Evolutionary conservation across 768 basidiomycete genomes (phyloP).

Genomic region (Glaciozyma martinii): DNA sequence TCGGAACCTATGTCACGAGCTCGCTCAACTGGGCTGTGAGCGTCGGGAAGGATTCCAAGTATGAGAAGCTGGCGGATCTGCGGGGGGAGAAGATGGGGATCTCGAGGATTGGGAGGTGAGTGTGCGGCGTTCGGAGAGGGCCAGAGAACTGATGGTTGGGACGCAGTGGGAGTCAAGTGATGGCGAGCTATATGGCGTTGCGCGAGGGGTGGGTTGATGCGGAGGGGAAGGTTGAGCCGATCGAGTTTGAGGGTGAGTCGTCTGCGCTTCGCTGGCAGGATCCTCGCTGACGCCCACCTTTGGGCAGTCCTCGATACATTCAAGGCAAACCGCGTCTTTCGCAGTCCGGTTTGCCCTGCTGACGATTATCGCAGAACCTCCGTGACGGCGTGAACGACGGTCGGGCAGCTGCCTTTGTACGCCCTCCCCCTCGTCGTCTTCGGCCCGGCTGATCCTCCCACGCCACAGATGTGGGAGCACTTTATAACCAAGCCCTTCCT

Average conservation of each 20-base stretch:
- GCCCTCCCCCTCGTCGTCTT: neutral
- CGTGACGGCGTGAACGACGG: conserved; percentile 81
- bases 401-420: conserved; percentile 73
- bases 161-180: conserved; percentile 73
- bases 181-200: conserved; percentile 90
- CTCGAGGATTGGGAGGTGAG: conserved; percentile 72
- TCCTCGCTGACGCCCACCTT: neutral
- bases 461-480: conserved; percentile 32
- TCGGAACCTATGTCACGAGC: conserved; percentile 74
- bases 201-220: conserved; percentile 65
- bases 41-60: conserved; percentile 65
- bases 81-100: conserved; percentile 78
- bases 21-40: conserved; percentile 68
- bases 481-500: conserved; percentile 58
- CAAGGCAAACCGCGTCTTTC: conserved; percentile 43
- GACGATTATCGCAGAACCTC: conserved; percentile 40
- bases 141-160: accelerated
- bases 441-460: neutral
- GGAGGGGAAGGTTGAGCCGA: conserved; percentile 32
- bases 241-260: conserved; percentile 32
- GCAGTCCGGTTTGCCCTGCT: conserved; percentile 27
- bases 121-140: neutral
- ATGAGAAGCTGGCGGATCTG: conserved; percentile 62
- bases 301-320: conserved; percentile 67
- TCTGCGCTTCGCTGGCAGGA: conserved; percentile 34